These are phyloP conservation scores for Neofusicoccum laricinum DNA, from an alignment of 2,329 filamentous ascomycete genomes.

Conservation along the genomic window DNA sequence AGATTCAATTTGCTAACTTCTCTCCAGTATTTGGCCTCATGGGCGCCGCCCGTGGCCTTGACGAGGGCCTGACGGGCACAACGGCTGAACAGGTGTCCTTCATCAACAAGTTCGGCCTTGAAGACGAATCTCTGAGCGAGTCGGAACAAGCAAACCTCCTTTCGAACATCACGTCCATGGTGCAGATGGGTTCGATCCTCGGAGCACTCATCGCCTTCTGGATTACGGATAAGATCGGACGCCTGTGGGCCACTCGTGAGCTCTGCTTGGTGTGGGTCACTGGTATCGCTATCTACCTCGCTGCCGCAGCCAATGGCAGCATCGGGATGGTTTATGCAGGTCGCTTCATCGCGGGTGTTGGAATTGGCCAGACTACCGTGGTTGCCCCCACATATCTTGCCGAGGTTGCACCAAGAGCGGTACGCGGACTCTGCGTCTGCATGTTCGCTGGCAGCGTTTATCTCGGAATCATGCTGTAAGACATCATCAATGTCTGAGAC, in stretches of 20 bases:
- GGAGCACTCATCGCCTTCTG: conserved; percentile 63
- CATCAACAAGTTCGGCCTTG: conserved; percentile 35
- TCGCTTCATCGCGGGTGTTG: conserved; percentile 64
- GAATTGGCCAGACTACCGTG: conserved; percentile 65
- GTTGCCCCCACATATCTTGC: conserved; percentile 71
- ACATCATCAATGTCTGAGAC: not conserved
- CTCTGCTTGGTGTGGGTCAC: conserved; percentile 41
- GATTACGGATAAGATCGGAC: conserved; percentile 44
- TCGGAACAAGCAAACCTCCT: conserved; percentile 34
- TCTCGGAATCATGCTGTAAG: conserved; percentile 65
- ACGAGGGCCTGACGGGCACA: conserved; percentile 74
- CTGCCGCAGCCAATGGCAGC: conserved; percentile 32
- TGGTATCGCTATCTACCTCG: conserved; percentile 42
- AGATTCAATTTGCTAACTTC: not conserved
- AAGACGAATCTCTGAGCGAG: conserved; percentile 27
- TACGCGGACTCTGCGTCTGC: conserved; percentile 71
- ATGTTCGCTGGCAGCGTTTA: conserved; percentile 71
- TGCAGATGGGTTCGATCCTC: conserved; percentile 72
- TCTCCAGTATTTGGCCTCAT: conserved; percentile 62
- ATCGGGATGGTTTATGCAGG: conserved; percentile 59
- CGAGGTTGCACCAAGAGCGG: conserved; percentile 66
- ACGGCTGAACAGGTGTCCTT: conserved; percentile 47
- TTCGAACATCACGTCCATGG: conserved; percentile 75
- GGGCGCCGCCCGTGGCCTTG: conserved; percentile 73
- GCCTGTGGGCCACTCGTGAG: conserved; percentile 42